These are phyloP conservation scores for Argentina anserina DNA, from an alignment of 306 rosid genomes.

Conservation along the genomic window DNA sequence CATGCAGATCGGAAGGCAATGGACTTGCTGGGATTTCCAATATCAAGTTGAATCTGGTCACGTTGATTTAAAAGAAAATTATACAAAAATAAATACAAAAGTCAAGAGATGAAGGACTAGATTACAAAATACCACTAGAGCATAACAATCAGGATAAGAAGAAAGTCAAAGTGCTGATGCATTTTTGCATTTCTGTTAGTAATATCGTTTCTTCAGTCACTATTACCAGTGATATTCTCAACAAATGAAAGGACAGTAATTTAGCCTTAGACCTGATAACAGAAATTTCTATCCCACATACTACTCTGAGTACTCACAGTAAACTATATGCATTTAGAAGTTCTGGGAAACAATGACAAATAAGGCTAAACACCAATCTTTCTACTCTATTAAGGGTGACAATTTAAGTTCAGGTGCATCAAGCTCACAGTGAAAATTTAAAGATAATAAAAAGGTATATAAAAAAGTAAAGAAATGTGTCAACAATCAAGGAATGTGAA, in stretches of 20 bases:
- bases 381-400: not conserved
- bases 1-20: slow-evolving; percentile 65
- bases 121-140: not conserved
- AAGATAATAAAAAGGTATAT: not conserved
- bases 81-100: not conserved
- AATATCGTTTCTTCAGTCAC: not conserved
- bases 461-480: too few relatives aligned
- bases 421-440: not conserved
- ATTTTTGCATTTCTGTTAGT: not conserved
- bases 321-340: not conserved
- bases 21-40: slow-evolving; percentile 61
- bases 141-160: not conserved
- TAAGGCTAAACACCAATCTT: not conserved
- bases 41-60: slow-evolving; percentile 69
- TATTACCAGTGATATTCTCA: not conserved
- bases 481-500: not conserved
- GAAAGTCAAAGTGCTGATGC: not conserved
- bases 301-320: not conserved
- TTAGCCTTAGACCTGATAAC: not conserved
- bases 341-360: not conserved
- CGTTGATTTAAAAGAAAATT: not conserved
- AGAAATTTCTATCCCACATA: not conserved
- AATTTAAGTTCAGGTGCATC: not conserved
- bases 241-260: not conserved
- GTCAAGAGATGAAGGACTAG: slow-evolving; percentile 21